These are phyloP conservation scores for Coriaria nepalensis DNA, from an alignment of 306 rosid genomes.

Conservation along the genomic window DNA sequence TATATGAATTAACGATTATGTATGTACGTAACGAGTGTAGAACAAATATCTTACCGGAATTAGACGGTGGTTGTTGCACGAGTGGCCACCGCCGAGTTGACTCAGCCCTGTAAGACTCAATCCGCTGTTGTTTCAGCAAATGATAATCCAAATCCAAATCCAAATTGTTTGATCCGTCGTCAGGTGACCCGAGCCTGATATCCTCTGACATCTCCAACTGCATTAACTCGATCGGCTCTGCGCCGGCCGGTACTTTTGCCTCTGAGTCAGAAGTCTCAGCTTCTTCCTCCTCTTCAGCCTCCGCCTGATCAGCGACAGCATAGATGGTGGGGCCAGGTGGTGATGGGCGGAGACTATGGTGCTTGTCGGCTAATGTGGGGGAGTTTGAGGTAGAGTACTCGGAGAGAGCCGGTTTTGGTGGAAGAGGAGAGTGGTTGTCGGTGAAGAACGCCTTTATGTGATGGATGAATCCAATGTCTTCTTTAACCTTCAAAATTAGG, in stretches of 20 bases:
- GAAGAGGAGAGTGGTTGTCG: conserved; percentile 30
- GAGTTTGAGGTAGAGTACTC: conserved; percentile 90
- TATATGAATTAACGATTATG: too few species aligned
- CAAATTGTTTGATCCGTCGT: conserved; percentile 56
- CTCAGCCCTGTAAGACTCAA: too few species aligned
- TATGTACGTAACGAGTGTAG: too few species aligned
- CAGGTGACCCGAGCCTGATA: conserved; percentile 64
- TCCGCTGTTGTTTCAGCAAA: conserved; percentile 8
- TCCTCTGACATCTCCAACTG: conserved; percentile 77
- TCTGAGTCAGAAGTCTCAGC: conserved; percentile 35
- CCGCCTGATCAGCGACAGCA: not conserved
- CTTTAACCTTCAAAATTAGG: conserved; percentile 34
- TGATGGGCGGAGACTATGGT: conserved; percentile 16
- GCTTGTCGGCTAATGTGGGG: conserved; percentile 38
- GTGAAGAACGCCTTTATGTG: conserved; percentile 59
- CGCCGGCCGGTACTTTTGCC: conserved; percentile 14
- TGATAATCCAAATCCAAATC: conserved; percentile 44
- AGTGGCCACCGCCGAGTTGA: too few species aligned
- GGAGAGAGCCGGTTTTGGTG: conserved; percentile 72
- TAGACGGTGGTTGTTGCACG: too few species aligned
- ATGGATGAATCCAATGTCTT: conserved; percentile 53
- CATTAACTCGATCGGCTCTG: conserved; percentile 62
- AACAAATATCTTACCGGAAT: too few species aligned
- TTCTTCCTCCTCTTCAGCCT: conserved; percentile 26
- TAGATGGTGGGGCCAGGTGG: conserved; percentile 21